A percentile compares a stretch with the other conserved stretches of the same genome.
Evolutionary conservation across 495 filamentous ascomycete species (phyloP).

Genomic region (Podospora australis): DNA sequence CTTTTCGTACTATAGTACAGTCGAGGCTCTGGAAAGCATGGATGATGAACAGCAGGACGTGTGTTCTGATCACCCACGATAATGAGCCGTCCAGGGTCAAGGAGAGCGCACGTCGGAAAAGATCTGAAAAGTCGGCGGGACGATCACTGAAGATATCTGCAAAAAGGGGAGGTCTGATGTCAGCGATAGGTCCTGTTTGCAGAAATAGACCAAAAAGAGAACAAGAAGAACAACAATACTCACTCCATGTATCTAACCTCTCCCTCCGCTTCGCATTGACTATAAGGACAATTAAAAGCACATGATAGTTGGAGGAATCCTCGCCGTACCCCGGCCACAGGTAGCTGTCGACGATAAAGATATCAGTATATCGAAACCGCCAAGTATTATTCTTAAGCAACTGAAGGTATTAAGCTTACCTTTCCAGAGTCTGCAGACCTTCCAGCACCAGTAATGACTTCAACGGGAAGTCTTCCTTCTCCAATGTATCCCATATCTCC

Average conservation of each 20-base stretch:
- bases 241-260: conserved; percentile 74
- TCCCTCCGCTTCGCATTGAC: conserved; percentile 85
- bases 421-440: conserved; percentile 85
- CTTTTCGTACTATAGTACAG: conserved; percentile 80
- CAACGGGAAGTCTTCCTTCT: conserved; percentile 70
- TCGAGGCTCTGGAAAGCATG: conserved; percentile 92
- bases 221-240: conserved; percentile 1
- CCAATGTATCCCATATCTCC: conserved; percentile 86
- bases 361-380: conserved; percentile 15
- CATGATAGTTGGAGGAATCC: conserved; percentile 83
- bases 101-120: conserved; percentile 86
- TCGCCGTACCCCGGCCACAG: conserved; percentile 93
- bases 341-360: conserved; percentile 50
- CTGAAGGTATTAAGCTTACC: conserved; percentile 37
- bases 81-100: conserved; percentile 80
- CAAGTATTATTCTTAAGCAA: no score
- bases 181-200: no score
- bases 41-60: conserved; percentile 81
- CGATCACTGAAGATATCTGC: conserved; percentile 66
- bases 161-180: no score
- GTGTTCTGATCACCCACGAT: conserved; percentile 60
- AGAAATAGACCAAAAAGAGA: background rate
- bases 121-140: conserved; percentile 74
- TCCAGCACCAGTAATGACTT: conserved; percentile 77
- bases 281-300: conserved; percentile 76